These are phyloP conservation scores for Aspergillus bombycis DNA, from an alignment of 2,329 filamentous ascomycete genomes.

Conservation along the genomic window DNA sequence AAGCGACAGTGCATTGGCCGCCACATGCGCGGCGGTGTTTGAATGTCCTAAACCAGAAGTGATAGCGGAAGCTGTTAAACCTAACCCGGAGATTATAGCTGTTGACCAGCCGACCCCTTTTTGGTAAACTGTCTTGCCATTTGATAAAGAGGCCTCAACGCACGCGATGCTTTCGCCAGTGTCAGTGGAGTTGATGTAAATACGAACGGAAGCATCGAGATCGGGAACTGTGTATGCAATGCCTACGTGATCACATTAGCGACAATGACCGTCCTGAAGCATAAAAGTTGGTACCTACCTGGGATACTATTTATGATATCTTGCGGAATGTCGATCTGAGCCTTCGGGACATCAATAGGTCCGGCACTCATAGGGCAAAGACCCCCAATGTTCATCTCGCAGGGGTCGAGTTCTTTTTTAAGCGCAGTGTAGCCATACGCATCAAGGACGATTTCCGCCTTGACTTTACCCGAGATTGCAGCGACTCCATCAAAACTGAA, in stretches of 20 bases:
- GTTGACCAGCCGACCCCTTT: conserved; percentile 87
- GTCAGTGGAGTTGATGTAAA: conserved; percentile 75
- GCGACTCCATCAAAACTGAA: conserved; percentile 81
- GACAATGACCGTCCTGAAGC: not conserved
- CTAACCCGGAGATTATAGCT: conserved; percentile 82
- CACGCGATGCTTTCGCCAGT: conserved; percentile 73
- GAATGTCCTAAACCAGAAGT: conserved; percentile 89
- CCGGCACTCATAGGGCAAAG: conserved; percentile 91
- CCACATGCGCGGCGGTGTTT: conserved; percentile 92
- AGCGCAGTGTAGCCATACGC: conserved; percentile 82
- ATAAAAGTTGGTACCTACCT: conserved; percentile 45
- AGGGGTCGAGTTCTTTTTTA: conserved; percentile 72
- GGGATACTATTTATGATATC: conserved; percentile 69
- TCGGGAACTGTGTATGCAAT: conserved; percentile 91
- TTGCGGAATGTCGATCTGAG: conserved; percentile 64
- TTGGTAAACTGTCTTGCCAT: conserved; percentile 89
- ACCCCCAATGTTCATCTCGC: conserved; percentile 67
- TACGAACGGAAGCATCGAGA: conserved; percentile 80
- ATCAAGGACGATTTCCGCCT: conserved; percentile 73
- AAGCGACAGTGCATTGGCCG: conserved; percentile 89
- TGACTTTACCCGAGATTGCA: conserved; percentile 79
- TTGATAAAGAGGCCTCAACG: conserved; percentile 84
- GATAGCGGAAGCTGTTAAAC: conserved; percentile 80
- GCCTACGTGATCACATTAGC: conserved; percentile 41
- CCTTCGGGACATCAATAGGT: conserved; percentile 71